Percentiles rank a stretch among this genome's conserved stretches.
Evolutionary conservation across 371 early-diverging fungal genomes (phyloP).

Genomic region (Encephalitozoon hellem): DNA sequence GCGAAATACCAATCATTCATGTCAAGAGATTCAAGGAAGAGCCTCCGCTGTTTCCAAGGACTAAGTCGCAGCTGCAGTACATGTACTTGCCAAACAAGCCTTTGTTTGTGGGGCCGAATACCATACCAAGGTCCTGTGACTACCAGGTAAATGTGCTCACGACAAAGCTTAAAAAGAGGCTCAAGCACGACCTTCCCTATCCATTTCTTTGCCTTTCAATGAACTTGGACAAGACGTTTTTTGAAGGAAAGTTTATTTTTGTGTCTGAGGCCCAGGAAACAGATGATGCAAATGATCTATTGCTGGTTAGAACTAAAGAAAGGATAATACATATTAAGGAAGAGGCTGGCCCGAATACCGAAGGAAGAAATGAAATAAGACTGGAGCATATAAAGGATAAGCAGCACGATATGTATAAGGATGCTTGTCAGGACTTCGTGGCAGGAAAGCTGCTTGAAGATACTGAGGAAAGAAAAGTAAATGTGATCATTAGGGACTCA

Average conservation of each 20-base stretch:
- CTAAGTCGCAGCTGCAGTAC: constrained; percentile 25
- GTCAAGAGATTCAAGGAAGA: background rate
- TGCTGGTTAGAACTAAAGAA: background rate
- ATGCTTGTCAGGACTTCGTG: background rate
- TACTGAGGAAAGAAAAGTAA: background rate
- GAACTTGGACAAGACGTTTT: constrained; percentile 33
- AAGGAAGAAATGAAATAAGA: background rate
- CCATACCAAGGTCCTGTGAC: constrained; percentile 33
- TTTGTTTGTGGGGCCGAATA: constrained; percentile 39
- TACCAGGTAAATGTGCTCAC: constrained; percentile 7
- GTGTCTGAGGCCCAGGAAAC: background rate
- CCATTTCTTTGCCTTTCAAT: constrained; percentile 12
- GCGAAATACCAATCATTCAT: constrained; percentile 30
- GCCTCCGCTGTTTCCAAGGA: constrained; percentile 21
- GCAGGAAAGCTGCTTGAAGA: background rate
- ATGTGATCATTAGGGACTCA: background rate
- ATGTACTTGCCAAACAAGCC: constrained; percentile 23
- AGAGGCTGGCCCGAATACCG: background rate
- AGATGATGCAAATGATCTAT: background rate
- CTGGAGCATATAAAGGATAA: constrained; percentile 1
- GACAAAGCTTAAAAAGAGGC: constrained; percentile 37
- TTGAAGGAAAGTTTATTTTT: constrained; percentile 18
- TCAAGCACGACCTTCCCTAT: constrained; percentile 35
- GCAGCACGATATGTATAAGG: background rate
- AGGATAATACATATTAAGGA: background rate